A percentile compares a stretch with the other conserved stretches of the same genome.
Conservation (phyloP, 1,284 basidiomycete genomes). For the Dichomitus squalens region DNA sequence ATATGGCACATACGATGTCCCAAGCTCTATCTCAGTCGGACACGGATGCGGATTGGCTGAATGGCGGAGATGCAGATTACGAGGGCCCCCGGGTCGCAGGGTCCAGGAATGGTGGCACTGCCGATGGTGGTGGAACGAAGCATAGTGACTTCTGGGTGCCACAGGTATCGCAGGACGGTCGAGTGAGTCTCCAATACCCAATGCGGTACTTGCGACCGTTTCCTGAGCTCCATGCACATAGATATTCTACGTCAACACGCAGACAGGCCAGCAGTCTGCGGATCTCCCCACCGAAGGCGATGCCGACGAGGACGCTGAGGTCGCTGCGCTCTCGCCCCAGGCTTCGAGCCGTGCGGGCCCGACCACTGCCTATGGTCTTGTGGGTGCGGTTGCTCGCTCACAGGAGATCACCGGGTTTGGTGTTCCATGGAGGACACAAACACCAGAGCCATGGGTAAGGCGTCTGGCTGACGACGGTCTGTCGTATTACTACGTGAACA, state of each 20-base stretch:
- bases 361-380: conserved; percentile 52
- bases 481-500: conserved; percentile 82
- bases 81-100: conserved; percentile 8
- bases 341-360: conserved; percentile 56
- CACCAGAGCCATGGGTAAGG: conserved; percentile 81
- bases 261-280: conserved; percentile 84
- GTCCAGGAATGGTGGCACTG: conserved; percentile 14
- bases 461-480: conserved; percentile 84
- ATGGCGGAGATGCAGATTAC: conserved; percentile 27
- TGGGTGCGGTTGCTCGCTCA: conserved; percentile 18
- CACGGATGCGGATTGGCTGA: conserved; percentile 33
- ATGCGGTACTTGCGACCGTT: neutral
- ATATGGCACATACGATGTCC: conserved; percentile 53
- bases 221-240: conserved; percentile 34
- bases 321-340: conserved; percentile 58
- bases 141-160: conserved; percentile 30
- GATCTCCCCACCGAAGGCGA: conserved; percentile 82
- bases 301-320: conserved; percentile 59
- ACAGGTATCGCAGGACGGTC: conserved; percentile 49
- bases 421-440: conserved; percentile 55
- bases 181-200: conserved; percentile 48
- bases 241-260: conserved; percentile 93
- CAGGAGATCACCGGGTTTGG: conserved; percentile 57
- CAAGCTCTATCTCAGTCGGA: conserved; percentile 40
- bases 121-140: conserved; percentile 31